Evolutionary conservation across 371 early-diverging fungal species (phyloP).

Genomic region (Lichtheimia ornata): DNA sequence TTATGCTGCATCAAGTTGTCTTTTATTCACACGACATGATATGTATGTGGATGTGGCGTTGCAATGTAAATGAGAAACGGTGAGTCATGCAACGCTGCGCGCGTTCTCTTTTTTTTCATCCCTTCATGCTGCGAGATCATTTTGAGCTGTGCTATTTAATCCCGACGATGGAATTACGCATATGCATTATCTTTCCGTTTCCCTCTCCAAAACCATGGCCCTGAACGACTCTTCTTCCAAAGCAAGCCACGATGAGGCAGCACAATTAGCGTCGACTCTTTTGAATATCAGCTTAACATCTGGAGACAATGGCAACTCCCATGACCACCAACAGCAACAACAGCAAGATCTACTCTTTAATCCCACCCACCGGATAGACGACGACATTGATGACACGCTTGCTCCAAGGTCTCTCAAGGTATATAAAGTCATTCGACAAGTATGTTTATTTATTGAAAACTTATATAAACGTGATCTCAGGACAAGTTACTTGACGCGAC

Average conservation of each 20-base stretch:
- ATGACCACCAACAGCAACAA: not conserved
- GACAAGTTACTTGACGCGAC: conserved; percentile 42
- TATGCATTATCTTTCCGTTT: no score
- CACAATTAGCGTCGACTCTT: conserved; percentile 4
- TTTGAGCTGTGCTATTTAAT: no score
- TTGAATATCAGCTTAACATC: conserved; percentile 5
- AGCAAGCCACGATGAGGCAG: conserved; percentile 6
- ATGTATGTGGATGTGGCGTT: no score
- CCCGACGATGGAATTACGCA: no score
- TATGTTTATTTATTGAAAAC: not conserved
- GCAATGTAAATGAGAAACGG: no score
- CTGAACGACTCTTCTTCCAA: not conserved
- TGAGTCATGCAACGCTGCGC: no score
- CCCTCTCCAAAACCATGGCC: no score
- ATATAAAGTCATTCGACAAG: not conserved
- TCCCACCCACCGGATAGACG: conserved; percentile 11
- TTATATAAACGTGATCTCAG: conserved; percentile 7
- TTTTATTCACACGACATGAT: no score
- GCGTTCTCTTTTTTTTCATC: no score
- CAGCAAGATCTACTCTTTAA: conserved; percentile 10
- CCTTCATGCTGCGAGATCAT: no score
- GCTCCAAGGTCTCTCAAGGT: conserved; percentile 14
- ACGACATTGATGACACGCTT: not conserved
- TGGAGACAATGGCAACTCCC: not conserved
- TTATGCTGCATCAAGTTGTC: no score